Evolutionary conservation across 768 basidiomycete genomes (phyloP).

Genomic region (Boletus speciosus): DNA sequence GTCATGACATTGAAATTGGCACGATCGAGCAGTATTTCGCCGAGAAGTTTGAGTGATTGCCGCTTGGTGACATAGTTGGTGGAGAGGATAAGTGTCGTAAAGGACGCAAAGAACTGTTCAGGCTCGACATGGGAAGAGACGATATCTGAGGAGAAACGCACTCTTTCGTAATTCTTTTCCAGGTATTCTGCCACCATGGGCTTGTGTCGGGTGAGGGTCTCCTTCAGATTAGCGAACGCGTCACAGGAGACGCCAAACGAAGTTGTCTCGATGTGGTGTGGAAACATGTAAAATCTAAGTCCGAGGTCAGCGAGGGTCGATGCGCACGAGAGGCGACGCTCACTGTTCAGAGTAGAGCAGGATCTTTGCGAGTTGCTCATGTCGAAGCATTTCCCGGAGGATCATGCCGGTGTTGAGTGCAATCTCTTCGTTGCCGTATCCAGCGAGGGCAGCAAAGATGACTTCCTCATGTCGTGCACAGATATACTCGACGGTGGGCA

Average conservation of each 20-base stretch:
- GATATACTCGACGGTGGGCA: constrained; percentile 96
- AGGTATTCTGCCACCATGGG: constrained; percentile 97
- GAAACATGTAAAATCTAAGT: constrained; percentile 89
- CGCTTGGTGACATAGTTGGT: constrained; percentile 99
- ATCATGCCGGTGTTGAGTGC: constrained; percentile 99
- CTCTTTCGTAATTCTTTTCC: constrained; percentile 95
- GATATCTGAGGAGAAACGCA: constrained; percentile 36
- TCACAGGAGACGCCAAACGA: constrained; percentile 99
- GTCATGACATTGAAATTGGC: constrained; percentile 99
- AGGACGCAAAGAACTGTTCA: constrained; percentile 89
- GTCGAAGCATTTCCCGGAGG: constrained; percentile 91
- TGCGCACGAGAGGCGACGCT: constrained; percentile 32
- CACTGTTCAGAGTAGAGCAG: constrained; percentile 92
- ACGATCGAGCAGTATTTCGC: constrained; percentile 95
- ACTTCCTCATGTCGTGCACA: constrained; percentile 69
- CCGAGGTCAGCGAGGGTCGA: not conserved
- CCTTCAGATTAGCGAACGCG: constrained; percentile 96
- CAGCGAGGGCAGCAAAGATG: constrained; percentile 80
- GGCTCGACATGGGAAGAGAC: not conserved
- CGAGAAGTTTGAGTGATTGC: constrained; percentile 95
- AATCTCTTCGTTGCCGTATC: constrained; percentile 94
- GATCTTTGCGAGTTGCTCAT: constrained; percentile 88
- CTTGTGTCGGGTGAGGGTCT: constrained; percentile 94
- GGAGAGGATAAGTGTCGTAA: constrained; percentile 88
- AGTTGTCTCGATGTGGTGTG: constrained; percentile 94